Percentiles rank a stretch among this genome's conserved stretches.
These are phyloP conservation scores for Nemania diffusa DNA, from an alignment of 2,329 filamentous ascomycete species.

Conservation along the genomic window DNA sequence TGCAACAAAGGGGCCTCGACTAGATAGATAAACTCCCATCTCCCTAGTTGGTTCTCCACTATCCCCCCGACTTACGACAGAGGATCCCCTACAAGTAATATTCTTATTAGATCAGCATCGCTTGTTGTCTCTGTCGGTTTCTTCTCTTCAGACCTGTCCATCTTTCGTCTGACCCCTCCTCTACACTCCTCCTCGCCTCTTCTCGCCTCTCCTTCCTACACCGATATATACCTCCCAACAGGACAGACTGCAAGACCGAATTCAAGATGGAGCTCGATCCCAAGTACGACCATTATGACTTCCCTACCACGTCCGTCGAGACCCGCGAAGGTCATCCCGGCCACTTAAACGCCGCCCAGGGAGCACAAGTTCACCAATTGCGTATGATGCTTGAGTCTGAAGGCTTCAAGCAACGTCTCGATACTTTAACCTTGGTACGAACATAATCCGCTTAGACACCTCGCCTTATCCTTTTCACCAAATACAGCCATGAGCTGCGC, in stretches of 20 bases:
- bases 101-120: conserved; percentile 21
- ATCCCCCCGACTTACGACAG: neutral
- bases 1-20: neutral
- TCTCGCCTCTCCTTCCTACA: conserved; percentile 8
- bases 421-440: conserved; percentile 88
- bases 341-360: conserved; percentile 84
- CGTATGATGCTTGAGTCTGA: conserved; percentile 84
- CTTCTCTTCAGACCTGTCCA: neutral
- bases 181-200: neutral
- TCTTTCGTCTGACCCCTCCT: neutral
- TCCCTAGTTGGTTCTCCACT: neutral
- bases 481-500: neutral
- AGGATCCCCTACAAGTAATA: neutral
- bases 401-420: conserved; percentile 84
- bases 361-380: conserved; percentile 89
- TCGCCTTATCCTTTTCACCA: neutral
- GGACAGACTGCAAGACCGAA: conserved; percentile 42
- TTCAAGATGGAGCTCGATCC: conserved; percentile 72
- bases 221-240: conserved; percentile 29
- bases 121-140: conserved; percentile 1
- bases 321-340: conserved; percentile 83
- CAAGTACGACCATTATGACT: conserved; percentile 98
- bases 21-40: neutral
- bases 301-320: conserved; percentile 79
- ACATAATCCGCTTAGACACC: too few species aligned